Conservation (phyloP, 768 basidiomycete species). For the Collybia sp. region DNA sequence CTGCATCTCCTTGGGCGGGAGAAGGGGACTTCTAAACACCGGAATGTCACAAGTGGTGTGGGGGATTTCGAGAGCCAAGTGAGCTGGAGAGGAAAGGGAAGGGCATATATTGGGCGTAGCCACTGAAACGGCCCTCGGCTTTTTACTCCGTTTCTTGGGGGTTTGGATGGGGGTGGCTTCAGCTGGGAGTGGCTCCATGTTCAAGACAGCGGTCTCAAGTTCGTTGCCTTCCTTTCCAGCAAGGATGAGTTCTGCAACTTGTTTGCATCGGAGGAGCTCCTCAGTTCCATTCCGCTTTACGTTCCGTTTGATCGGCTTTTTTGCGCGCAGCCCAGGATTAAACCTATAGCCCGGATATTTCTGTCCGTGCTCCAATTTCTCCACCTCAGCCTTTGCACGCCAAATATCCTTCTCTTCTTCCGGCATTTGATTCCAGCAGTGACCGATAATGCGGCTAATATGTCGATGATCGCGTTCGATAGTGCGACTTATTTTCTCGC, state of each 20-base stretch:
- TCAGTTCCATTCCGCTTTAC: constrained; percentile 45
- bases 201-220: constrained; percentile 37
- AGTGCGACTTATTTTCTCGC: constrained; percentile 38
- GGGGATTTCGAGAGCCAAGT: background rate
- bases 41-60: constrained; percentile 7
- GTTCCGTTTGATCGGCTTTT: constrained; percentile 42
- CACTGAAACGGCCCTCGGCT: background rate
- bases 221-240: constrained; percentile 47
- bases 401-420: constrained; percentile 47
- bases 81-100: background rate
- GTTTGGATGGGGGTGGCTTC: constrained; percentile 4
- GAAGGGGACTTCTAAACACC: constrained; percentile 24
- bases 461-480: constrained; percentile 56
- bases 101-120: background rate
- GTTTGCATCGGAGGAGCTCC: constrained; percentile 44
- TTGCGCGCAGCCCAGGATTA: constrained; percentile 36
- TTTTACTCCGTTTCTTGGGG: no score
- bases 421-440: constrained; percentile 50
- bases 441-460: constrained; percentile 51
- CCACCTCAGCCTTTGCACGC: constrained; percentile 44
- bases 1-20: constrained; percentile 14
- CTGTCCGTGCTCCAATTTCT: constrained; percentile 42
- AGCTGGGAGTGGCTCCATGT: constrained; percentile 16
- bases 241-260: constrained; percentile 45
- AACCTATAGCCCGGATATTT: constrained; percentile 55